phyloP scores from a whole-genome alignment of 768 basidiomycete species.

The Boletus sensibilis region DNA sequence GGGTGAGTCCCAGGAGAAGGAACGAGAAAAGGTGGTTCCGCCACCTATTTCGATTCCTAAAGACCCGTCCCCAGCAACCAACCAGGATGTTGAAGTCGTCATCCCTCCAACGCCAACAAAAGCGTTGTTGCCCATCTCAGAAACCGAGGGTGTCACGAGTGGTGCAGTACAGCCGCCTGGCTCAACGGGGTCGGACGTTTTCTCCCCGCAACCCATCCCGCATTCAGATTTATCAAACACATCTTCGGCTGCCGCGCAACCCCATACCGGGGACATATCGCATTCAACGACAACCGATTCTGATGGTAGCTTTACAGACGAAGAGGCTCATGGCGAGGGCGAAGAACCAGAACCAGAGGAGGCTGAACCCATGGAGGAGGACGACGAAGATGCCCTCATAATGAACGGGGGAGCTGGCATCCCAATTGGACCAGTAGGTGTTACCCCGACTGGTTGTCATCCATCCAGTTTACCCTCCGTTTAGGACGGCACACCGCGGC shows the following conservation, averaged over 20 bases:
- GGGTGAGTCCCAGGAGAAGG: constrained; percentile 33
- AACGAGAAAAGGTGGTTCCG: constrained; percentile 35
- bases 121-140: constrained; percentile 53
- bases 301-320: constrained; percentile 50
- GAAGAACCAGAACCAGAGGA: constrained; percentile 66
- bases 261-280: constrained; percentile 31
- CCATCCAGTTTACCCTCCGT: constrained; percentile 3
- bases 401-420: constrained; percentile 92
- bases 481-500: constrained; percentile 84
- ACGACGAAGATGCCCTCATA: constrained; percentile 89
- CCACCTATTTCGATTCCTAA: constrained; percentile 21
- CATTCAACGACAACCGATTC: constrained; percentile 34
- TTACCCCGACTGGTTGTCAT: background rate
- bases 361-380: constrained; percentile 63
- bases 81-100: constrained; percentile 38
- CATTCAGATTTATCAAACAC: constrained; percentile 26
- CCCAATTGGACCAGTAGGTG: constrained; percentile 84
- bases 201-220: constrained; percentile 28
- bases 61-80: constrained; percentile 19
- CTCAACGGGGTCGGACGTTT: constrained; percentile 53
- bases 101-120: constrained; percentile 51
- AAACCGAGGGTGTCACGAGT: constrained; percentile 88
- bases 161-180: constrained; percentile 91
- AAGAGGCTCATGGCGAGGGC: constrained; percentile 65
- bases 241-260: constrained; percentile 24